phyloP scores from a whole-genome alignment of 148 eudicot species.

The Rhododendron ferrugineum region DNA sequence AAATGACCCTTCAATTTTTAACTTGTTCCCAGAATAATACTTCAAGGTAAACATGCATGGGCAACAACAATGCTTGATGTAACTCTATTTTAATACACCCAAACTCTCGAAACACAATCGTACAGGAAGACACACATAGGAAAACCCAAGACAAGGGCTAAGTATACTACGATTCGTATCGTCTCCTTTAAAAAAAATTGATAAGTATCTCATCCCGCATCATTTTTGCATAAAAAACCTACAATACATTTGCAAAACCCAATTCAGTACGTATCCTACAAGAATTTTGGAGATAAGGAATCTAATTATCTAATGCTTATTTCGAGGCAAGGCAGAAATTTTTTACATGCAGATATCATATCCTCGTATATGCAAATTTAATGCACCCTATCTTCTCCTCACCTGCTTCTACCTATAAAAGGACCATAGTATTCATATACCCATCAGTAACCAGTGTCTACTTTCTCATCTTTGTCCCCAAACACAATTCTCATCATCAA shows the following conservation, averaged over 20 bases:
- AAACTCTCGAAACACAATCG: not conserved
- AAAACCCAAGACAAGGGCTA: not conserved
- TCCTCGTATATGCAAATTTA: conserved; percentile 3
- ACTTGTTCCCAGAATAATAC: not conserved
- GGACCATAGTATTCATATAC: not conserved
- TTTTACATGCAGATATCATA: not conserved
- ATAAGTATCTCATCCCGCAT: too few species aligned
- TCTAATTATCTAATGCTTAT: conserved; percentile 8
- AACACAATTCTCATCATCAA: not conserved
- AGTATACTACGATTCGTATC: not conserved
- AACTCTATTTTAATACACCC: not conserved
- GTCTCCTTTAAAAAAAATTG: too few species aligned
- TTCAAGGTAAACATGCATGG: not conserved
- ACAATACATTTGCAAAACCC: too few species aligned
- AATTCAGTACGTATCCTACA: not conserved
- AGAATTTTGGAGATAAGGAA: not conserved
- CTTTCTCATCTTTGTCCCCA: not conserved
- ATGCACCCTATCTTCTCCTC: conserved; percentile 10
- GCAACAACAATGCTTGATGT: too few species aligned
- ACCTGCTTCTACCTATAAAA: conserved; percentile 19
- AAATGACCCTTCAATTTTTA: not conserved
- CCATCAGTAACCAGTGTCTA: not conserved
- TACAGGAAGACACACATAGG: not conserved
- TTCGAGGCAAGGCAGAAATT: conserved; percentile 3
- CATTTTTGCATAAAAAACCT: too few species aligned